These are phyloP conservation scores for Phytophthora hibernalis DNA, from an alignment of 352 stramenopile species.

Conservation along the genomic window DNA sequence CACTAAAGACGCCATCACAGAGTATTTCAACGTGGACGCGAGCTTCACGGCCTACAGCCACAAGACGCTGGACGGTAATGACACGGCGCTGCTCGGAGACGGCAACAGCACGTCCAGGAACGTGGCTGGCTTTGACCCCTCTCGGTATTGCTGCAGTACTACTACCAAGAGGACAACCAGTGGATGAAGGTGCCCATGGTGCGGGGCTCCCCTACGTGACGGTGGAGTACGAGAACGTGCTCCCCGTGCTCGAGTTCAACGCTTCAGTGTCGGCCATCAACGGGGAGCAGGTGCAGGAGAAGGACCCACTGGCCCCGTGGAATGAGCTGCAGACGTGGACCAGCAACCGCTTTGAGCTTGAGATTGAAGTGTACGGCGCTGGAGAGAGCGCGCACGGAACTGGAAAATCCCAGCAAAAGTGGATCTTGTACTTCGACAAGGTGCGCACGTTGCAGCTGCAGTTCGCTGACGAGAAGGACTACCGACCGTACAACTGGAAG, in stretches of 20 bases:
- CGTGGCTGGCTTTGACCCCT: constrained; percentile 75
- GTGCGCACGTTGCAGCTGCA: constrained; percentile 72
- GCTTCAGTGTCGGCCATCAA: constrained; percentile 68
- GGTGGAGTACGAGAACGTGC: constrained; percentile 73
- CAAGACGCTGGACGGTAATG: constrained; percentile 27
- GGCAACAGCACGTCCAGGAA: constrained; percentile 71
- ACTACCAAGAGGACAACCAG: constrained; percentile 48
- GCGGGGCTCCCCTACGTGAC: constrained; percentile 81
- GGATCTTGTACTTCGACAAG: constrained; percentile 77
- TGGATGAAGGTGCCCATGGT: constrained; percentile 65
- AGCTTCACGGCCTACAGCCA: constrained; percentile 72
- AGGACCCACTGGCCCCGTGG: constrained; percentile 22
- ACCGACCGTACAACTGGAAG: constrained; percentile 69
- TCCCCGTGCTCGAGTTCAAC: constrained; percentile 80
- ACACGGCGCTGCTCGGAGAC: constrained; percentile 52
- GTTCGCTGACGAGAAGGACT: constrained; percentile 72
- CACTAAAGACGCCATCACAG: constrained; percentile 62
- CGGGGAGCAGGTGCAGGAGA: constrained; percentile 43
- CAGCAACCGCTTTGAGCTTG: constrained; percentile 70
- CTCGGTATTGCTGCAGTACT: constrained; percentile 72
- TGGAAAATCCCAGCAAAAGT: constrained; percentile 56
- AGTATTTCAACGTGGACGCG: constrained; percentile 86
- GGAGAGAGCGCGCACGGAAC: constrained; percentile 29
- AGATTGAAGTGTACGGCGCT: constrained; percentile 70
- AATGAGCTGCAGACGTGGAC: constrained; percentile 57